Evolutionary conservation across 2,329 filamentous ascomycete species (phyloP).

Genomic region (Neofusicoccum parvum): DNA sequence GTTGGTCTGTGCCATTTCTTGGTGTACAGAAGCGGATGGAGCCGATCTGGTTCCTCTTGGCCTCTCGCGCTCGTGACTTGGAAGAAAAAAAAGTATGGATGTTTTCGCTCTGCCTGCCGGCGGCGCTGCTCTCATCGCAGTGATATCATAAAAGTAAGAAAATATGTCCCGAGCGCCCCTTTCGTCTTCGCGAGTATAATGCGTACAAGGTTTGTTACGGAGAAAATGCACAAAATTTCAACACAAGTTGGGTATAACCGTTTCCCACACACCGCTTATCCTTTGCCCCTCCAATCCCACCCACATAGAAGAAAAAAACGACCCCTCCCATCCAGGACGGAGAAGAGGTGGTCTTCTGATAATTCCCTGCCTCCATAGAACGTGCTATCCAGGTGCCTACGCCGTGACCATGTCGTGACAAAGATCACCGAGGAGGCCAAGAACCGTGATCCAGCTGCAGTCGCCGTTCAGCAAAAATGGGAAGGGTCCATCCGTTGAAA

Average conservation of each 20-base stretch:
- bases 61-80: not conserved
- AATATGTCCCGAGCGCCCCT: not conserved
- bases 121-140: not conserved
- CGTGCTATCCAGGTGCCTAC: not conserved
- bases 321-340: not conserved
- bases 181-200: not conserved
- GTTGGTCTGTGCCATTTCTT: not conserved
- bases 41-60: not conserved
- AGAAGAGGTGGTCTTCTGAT: not conserved
- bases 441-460: too few species aligned
- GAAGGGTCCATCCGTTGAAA: not conserved
- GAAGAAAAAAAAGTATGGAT: not conserved
- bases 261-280: not conserved
- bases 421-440: not conserved
- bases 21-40: not conserved
- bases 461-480: not conserved
- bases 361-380: not conserved
- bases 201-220: not conserved
- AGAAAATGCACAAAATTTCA: constrained; percentile 3
- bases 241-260: constrained; percentile 18
- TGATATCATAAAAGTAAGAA: constrained; percentile 2
- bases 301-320: not conserved
- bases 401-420: not conserved
- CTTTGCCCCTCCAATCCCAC: not conserved
- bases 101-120: constrained; percentile 6